Evolutionary conservation across 2,329 filamentous ascomycete species (phyloP).

Genomic region (Sporothrix brunneoviolacea): DNA sequence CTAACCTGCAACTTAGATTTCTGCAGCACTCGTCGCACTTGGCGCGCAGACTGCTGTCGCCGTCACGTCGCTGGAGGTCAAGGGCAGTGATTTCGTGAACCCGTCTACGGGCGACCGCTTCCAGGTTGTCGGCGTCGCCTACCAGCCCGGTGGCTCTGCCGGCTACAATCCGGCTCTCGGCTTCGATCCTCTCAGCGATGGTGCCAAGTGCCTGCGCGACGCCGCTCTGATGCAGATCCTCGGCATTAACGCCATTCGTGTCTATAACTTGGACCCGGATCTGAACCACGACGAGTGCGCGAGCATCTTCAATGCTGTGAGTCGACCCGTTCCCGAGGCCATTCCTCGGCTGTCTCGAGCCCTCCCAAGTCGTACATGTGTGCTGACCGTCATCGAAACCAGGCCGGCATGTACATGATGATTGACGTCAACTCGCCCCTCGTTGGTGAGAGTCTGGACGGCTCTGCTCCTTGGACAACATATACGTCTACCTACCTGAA

Average conservation of each 20-base stretch:
- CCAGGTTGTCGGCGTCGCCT: slow-evolving; percentile 61
- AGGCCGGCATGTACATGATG: slow-evolving; percentile 62
- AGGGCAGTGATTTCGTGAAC: slow-evolving; percentile 55
- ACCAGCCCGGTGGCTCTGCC: slow-evolving; percentile 60
- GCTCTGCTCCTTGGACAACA: slow-evolving; percentile 44
- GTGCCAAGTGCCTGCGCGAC: slow-evolving; percentile 54
- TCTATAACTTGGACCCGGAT: slow-evolving; percentile 62
- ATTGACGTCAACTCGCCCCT: slow-evolving; percentile 63
- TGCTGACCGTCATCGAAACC: background rate
- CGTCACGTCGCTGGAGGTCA: slow-evolving; percentile 49
- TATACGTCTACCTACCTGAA: slow-evolving; percentile 57
- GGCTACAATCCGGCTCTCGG: slow-evolving; percentile 50
- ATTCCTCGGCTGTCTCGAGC: too few relatives aligned
- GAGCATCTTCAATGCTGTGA: slow-evolving; percentile 58
- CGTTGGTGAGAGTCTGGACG: slow-evolving; percentile 50
- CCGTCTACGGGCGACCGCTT: slow-evolving; percentile 52
- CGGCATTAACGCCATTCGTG: slow-evolving; percentile 60
- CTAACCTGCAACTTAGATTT: slow-evolving; percentile 23
- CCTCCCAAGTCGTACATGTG: too few relatives aligned
- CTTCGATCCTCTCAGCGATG: slow-evolving; percentile 55
- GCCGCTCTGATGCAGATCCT: slow-evolving; percentile 59
- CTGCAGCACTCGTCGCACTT: slow-evolving; percentile 44
- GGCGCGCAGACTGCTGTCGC: slow-evolving; percentile 48
- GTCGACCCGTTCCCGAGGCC: too few relatives aligned
- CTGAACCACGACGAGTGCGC: slow-evolving; percentile 62